These are phyloP conservation scores for Geoglossum cookeanum DNA, from an alignment of 2,329 filamentous ascomycete species.

Conservation along the genomic window DNA sequence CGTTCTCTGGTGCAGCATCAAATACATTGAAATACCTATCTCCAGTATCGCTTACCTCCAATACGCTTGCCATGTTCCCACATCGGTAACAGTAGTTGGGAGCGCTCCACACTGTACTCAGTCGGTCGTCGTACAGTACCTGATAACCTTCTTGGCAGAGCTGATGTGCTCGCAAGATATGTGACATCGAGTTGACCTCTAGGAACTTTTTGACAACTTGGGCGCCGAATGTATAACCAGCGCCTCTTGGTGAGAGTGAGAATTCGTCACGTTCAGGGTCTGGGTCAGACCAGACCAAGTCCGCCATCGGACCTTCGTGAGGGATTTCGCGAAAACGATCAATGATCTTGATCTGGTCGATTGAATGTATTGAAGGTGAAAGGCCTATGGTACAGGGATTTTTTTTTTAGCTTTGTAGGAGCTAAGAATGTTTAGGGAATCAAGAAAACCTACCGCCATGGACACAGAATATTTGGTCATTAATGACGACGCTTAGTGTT, in stretches of 20 bases:
- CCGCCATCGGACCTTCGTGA: slow-evolving; percentile 98
- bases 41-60: slow-evolving; percentile 85
- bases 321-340: slow-evolving; percentile 97
- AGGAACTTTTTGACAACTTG: slow-evolving; percentile 98
- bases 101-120: slow-evolving; percentile 96
- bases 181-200: slow-evolving; percentile 91
- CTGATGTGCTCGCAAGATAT: slow-evolving; percentile 95
- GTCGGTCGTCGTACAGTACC: slow-evolving; percentile 80
- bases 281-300: slow-evolving; percentile 94
- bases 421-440: neutral
- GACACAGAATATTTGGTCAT: slow-evolving; percentile 97
- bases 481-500: slow-evolving; percentile 91
- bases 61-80: slow-evolving; percentile 89
- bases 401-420: neutral
- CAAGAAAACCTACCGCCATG: slow-evolving; percentile 48
- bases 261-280: slow-evolving; percentile 97
- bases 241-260: slow-evolving; percentile 76
- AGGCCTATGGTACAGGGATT: slow-evolving; percentile 36
- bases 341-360: slow-evolving; percentile 99
- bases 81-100: slow-evolving; percentile 93
- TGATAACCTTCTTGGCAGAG: slow-evolving; percentile 97
- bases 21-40: slow-evolving; percentile 97
- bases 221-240: slow-evolving; percentile 92
- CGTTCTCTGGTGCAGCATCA: slow-evolving; percentile 89
- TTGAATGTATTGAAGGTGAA: slow-evolving; percentile 83